phyloP scores from a whole-genome alignment of 257 asterid species.

The Solanum virginianum region DNA sequence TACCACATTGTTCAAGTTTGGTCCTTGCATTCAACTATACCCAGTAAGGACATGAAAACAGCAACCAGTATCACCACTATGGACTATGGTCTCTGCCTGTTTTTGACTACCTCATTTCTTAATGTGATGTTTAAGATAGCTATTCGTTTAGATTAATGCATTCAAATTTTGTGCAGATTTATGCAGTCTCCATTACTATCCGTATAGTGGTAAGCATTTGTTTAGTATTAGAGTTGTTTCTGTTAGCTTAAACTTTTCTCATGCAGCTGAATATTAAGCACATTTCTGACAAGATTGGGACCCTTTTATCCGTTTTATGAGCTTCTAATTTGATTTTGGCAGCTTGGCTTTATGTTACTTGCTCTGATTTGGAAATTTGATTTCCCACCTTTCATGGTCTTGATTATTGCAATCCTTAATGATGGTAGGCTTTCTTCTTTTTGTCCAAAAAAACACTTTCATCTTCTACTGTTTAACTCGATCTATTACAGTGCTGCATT shows the following conservation, averaged over 20 bases:
- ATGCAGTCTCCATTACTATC: conserved; percentile 51
- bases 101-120: not conserved
- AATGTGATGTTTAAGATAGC: not conserved
- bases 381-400: no score
- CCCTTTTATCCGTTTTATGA: no score
- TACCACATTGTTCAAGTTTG: not conserved
- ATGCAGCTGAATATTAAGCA: not conserved
- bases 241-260: not conserved
- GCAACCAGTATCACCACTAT: not conserved
- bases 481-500: not conserved
- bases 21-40: not conserved
- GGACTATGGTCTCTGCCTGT: not conserved
- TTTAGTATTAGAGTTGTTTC: not conserved
- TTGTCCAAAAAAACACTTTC: not conserved
- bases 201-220: conserved; percentile 79
- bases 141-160: not conserved
- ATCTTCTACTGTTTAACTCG: not conserved
- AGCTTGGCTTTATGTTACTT: no score
- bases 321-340: no score
- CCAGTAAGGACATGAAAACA: not conserved
- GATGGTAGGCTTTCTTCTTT: conserved; percentile 38
- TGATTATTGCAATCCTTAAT: conserved; percentile 48
- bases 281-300: not conserved
- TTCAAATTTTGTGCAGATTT: conserved; percentile 37
- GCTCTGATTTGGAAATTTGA: no score